Base-by-base conservation (phyloP, 371 early-diverging fungal genomes). In the Actinomortierella wolfii region DNA sequence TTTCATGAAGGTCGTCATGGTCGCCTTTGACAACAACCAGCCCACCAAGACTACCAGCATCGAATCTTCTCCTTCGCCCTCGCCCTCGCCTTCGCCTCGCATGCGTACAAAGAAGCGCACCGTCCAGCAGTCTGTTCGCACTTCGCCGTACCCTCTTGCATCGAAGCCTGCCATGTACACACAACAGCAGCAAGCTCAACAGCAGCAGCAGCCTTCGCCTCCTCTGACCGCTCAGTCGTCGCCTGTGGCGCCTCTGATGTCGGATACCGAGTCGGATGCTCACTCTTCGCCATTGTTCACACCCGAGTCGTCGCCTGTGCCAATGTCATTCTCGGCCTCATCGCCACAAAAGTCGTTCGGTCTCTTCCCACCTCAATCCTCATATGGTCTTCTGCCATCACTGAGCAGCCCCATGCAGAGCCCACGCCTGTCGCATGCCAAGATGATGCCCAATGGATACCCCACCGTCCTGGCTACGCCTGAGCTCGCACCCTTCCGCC, bases 1-100 rank as follows among this genome's bases (percentile, higher is more conserved):
- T n/a, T n/a, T 73, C 48, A 73, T 73, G 73, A 73, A 73, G 59
- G 73, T 73, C 3, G 73, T 73, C 51, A 73, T 73, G 73, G 73
- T 73, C 45, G 67, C 73, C 7, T 73, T 71, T 44, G 73, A 71
- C 18, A 67, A 47, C 52, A 58, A 57, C 50, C 23, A 47, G 56
- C 34, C 28, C 71, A 4, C 64, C 2, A 51, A 55, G 7, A 51
- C 60, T 6, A 11, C 56, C n/a, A 21, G 55, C 4, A 54, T 63
- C 20, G 14, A 21, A 15, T 44, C 59, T 11, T 60, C 54, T 1
- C 42, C 54, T 13, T 45, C 52, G 15, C 52, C 71, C 42, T 66
- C 73, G 17, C 73, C 66, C 21, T 71, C 73, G 23, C 62, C 73
- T 21, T 71, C 73, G 15, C 73, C 73, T 40, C 70, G 70, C 48